Percentiles rank a stretch among this genome's conserved stretches.
These are phyloP conservation scores for Mallotus nudiflorus DNA, from an alignment of 345 rosid species.

Conservation along the genomic window DNA sequence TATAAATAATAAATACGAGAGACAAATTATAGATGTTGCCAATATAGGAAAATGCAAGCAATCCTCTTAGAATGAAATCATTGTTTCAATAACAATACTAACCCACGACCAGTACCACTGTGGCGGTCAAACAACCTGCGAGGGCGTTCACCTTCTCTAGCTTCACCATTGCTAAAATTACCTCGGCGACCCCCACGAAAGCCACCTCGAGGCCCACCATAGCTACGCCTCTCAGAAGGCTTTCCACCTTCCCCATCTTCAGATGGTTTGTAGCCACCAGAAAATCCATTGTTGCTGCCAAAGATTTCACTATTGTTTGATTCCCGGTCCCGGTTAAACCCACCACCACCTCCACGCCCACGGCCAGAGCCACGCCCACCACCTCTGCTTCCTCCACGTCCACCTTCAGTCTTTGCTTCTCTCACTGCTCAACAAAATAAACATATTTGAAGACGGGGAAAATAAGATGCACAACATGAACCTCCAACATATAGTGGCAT, in stretches of 20 bases:
- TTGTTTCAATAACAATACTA: constrained; percentile 22
- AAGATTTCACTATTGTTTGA: constrained; percentile 44
- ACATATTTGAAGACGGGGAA: not conserved
- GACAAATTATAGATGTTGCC: not conserved
- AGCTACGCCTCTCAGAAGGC: constrained; percentile 52
- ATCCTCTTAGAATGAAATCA: not conserved
- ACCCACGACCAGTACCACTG: constrained; percentile 97
- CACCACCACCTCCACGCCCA: constrained; percentile 54
- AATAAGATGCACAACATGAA: not conserved
- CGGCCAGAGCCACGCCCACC: constrained; percentile 50
- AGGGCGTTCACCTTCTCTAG: constrained; percentile 73
- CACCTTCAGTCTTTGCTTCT: constrained; percentile 68
- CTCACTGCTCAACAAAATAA: constrained; percentile 49
- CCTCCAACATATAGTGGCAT: not conserved
- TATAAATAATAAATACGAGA: not conserved
- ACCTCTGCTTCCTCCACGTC: constrained; percentile 59
- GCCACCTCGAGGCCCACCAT: constrained; percentile 61
- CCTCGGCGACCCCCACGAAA: constrained; percentile 81
- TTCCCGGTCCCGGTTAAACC: constrained; percentile 65
- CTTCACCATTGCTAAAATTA: constrained; percentile 59
- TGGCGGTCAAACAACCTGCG: constrained; percentile 70
- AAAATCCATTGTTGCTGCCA: constrained; percentile 54
- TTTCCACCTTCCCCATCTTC: constrained; percentile 71
- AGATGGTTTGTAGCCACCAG: constrained; percentile 55
- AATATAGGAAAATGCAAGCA: not conserved